Conservation (phyloP, 1,284 basidiomycete species). For the Phellinidium pouzarii region DNA sequence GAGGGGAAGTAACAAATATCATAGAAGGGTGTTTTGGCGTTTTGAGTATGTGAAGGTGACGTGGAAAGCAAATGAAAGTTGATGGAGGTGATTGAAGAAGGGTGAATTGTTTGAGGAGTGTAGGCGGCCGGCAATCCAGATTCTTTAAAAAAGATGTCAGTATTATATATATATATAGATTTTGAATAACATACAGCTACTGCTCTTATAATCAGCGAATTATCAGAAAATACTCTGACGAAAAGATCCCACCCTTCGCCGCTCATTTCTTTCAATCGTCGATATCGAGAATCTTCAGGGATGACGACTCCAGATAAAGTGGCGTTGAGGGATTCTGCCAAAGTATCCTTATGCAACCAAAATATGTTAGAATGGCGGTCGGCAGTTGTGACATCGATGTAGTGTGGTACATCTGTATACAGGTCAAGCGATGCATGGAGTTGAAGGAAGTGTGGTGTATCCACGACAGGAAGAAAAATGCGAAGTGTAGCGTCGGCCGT, state of each 20-base stretch:
- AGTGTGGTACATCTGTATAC: constrained; percentile 45
- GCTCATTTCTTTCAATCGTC: constrained; percentile 49
- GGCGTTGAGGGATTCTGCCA: constrained; percentile 42
- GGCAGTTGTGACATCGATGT: constrained; percentile 25
- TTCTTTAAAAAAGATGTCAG: constrained; percentile 43
- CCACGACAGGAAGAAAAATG: constrained; percentile 82
- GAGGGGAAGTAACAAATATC: constrained; percentile 54
- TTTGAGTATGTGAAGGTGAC: constrained; percentile 49
- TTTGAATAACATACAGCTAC: constrained; percentile 52
- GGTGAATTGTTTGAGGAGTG: constrained; percentile 70
- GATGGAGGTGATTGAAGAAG: constrained; percentile 55
- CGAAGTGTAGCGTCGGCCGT: constrained; percentile 72
- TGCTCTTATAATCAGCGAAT: constrained; percentile 64
- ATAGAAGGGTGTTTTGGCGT: constrained; percentile 35
- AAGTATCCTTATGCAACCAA: constrained; percentile 56
- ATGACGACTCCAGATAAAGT: constrained; percentile 29
- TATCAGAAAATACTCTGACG: constrained; percentile 63
- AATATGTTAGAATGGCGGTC: constrained; percentile 41
- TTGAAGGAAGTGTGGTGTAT: constrained; percentile 79
- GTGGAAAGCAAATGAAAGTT: constrained; percentile 39
- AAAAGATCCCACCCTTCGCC: constrained; percentile 77
- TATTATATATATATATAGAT: not conserved
- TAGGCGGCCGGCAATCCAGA: constrained; percentile 84
- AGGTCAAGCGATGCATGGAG: constrained; percentile 72
- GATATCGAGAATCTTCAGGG: constrained; percentile 36